A percentile compares a stretch with the other conserved stretches of the same genome.
Evolutionary conservation across 108 stramenopile genomes (phyloP).

Genomic region (Discostella stelligeroides): DNA sequence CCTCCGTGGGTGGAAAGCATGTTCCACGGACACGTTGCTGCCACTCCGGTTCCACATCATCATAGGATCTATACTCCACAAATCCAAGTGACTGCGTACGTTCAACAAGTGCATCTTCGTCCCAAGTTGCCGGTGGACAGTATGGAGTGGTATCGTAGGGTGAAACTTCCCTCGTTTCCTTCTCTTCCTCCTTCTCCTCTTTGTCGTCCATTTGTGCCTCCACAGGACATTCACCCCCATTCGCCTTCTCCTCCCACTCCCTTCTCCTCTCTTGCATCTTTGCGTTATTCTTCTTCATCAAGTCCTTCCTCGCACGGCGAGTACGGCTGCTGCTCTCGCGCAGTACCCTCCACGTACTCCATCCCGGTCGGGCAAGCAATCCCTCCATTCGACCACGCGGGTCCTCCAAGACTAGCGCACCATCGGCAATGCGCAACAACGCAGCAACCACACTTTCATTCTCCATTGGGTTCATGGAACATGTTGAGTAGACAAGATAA

Average conservation of each 20-base stretch:
- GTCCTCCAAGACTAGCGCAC: constrained; percentile 89
- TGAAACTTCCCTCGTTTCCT: constrained; percentile 29
- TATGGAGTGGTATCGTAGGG: constrained; percentile 48
- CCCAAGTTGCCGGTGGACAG: constrained; percentile 63
- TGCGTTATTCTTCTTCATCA: constrained; percentile 71
- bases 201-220: constrained; percentile 24
- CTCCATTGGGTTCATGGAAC: constrained; percentile 97
- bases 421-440: constrained; percentile 72
- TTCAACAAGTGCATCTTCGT: constrained; percentile 58
- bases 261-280: constrained; percentile 71
- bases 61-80: constrained; percentile 59
- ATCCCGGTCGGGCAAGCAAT: constrained; percentile 84
- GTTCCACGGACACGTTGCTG: constrained; percentile 58
- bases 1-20: constrained; percentile 85
- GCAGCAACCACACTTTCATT: constrained; percentile 98
- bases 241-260: constrained; percentile 51
- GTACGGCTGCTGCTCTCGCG: constrained; percentile 58
- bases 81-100: constrained; percentile 62
- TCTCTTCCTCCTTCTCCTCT: constrained; percentile 26
- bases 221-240: constrained; percentile 26
- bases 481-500: constrained; percentile 95
- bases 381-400: constrained; percentile 60
- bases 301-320: constrained; percentile 55
- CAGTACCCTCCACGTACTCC: constrained; percentile 87
- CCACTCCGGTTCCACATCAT: constrained; percentile 72